Base-by-base conservation (phyloP, 306 rosid species). In the Corylus americana region DNA sequence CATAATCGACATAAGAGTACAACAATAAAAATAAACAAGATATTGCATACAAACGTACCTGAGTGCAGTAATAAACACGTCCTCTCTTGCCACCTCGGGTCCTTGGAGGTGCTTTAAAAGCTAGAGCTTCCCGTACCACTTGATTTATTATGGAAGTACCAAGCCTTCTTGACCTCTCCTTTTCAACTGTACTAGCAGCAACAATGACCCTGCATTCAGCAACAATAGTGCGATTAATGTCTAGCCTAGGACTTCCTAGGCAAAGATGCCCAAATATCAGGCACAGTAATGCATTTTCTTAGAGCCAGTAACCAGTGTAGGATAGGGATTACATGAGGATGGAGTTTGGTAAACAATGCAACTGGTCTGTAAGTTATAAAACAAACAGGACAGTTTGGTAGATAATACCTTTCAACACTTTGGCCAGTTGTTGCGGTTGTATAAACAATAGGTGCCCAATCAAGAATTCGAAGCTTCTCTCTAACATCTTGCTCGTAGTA, bases 81-180 rank as follows among this genome's bases (percentile, higher is more conserved):
- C 99, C 99, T 77, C 99, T 89, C 85, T 79, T 91, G 55, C 97
- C 97, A 69, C 98, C 97, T 22, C 98, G 86, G 67, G 97, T 91
- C 83, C 94, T 89, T 68, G 98, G 99, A 76, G 98, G 99, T 75
- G 97, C 77, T 89, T 95, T 95, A 80, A 95, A 95, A 88, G 94
- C 93, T 79, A 90, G 76, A 68, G 99, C 93, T 85, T 95, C 99
- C 70, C 29, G 94, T 80, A 95, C 85, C 13, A 93, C 97, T 88
- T 91, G 98, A 91, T 95, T 95, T 81, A 95, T 80, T 75, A 86
- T 88, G 72, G 99, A 81, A 83, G 99, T 95, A 66, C 92, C 74
- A 11, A 95, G 92, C 81, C 99, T 89, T 90, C 98, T 89, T 79
- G 99, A 89, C 81, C 98, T 88, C 84, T 95, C 99, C 83, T 90